Evolutionary conservation across 2,329 filamentous ascomycete genomes (phyloP), one percentile per base, ranked within the genome.

Genomic region (Hymenoscyphus fraxineus): DNA sequence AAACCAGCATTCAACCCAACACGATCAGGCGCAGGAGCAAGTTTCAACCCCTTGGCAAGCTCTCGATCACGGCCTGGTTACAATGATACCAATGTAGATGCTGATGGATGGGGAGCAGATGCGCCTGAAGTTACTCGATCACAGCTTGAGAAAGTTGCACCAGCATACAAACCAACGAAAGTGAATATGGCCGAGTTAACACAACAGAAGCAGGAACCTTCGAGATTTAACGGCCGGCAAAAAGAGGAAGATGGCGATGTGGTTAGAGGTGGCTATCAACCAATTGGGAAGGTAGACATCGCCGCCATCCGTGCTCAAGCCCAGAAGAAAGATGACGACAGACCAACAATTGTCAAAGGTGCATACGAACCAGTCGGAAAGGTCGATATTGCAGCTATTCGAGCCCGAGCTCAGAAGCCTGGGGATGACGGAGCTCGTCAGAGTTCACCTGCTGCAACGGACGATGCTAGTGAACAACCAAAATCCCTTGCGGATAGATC

Each of bases 201-300:
- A 67, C 89, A 88, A 65, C 89, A 92, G 76, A 88, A 86, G 68
- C 68, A 84, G 83, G 70, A 91, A 68, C 82, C 88, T 12, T 86
- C 89, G n/a, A 79, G 85, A 69, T 86, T 85, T 73, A 80, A 83
- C 62, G 77, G 80, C 61, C 76, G 82, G 38, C 72, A 79, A 51
- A 75, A 77, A 61, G 73, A 76, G 44, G 78, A 84, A 58, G 81
- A 85, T 58, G 65, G 31, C 72, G 89, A 93, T 74, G 85, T 97
- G 22, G 87, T 98, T 60, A 90, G 80, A 73, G 95, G 95, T 56
- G 89, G 85, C 16, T 99, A 99, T 77, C 92, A 97, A 76, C 95
- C 95, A 22, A 81, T 99, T 71, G 95, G 95, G 64, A 98, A 97
- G 80, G 91, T 99, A n/a, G 93, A 99, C 74, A 98, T 99, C 78